Evolutionary conservation across 352 stramenopile genomes (phyloP).

Genomic region (Pythium sukuiense): DNA sequence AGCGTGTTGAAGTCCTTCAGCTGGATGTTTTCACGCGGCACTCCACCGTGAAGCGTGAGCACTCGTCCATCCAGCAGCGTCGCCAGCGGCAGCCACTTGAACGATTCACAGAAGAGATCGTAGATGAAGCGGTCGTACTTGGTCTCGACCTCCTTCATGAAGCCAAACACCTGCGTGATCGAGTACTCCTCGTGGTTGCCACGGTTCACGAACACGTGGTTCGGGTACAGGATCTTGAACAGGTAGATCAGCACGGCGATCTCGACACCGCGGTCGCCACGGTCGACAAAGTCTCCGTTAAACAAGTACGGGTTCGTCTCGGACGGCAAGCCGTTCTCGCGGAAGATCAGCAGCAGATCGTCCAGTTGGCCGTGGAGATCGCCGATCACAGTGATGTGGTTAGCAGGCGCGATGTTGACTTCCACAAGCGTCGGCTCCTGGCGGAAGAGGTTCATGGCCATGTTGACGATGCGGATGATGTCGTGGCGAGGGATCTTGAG

Average conservation of each 20-base stretch:
- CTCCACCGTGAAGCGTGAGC: constrained; percentile 74
- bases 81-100: constrained; percentile 71
- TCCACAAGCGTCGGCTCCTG: constrained; percentile 65
- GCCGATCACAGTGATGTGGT: constrained; percentile 79
- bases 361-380: constrained; percentile 87
- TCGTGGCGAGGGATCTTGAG: constrained; percentile 77
- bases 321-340: constrained; percentile 78
- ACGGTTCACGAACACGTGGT: constrained; percentile 74
- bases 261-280: constrained; percentile 76
- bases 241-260: constrained; percentile 81
- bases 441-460: constrained; percentile 52
- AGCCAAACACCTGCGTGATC: constrained; percentile 86
- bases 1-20: constrained; percentile 65
- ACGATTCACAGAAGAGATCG: constrained; percentile 82
- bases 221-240: constrained; percentile 78
- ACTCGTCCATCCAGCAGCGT: constrained; percentile 78
- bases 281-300: constrained; percentile 86
- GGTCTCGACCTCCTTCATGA: constrained; percentile 83
- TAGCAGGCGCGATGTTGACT: constrained; percentile 62
- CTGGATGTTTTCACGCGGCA: constrained; percentile 58
- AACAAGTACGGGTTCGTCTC: constrained; percentile 84
- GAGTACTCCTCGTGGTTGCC: constrained; percentile 88
- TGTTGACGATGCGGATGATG: constrained; percentile 71
- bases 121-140: constrained; percentile 84
- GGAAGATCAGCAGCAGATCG: constrained; percentile 80